Base-by-base conservation (phyloP, 164 flowering plant genomes). In the Kingdonia uniflora region DNA sequence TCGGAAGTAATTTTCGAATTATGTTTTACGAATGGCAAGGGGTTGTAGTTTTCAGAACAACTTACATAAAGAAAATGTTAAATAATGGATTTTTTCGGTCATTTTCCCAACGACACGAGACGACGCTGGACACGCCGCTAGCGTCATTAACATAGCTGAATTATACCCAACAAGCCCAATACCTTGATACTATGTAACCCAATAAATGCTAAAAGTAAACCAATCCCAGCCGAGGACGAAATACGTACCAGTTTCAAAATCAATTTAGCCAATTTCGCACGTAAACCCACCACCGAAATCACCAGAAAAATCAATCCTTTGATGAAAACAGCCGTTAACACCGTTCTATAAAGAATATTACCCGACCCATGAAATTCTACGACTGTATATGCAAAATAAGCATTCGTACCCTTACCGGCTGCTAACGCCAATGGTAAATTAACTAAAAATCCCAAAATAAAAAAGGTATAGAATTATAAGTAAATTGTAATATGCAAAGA, bases 331-430 rank as follows among this genome's bases (percentile, higher is more conserved):
- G 88, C 94, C 0, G 94, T 68, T 0, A 90, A 57, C 2, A 94
- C 97, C 45, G 66, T 76, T 42, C 56, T 41, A 62, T 82, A 90
- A 0, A 91, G 35, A 3, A 84, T 46, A 54, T 43, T 68, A 2
- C 95, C 97, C 16, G 94, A 79, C 37, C 97, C 97, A 64, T 90
- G 97, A 54, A 71, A 87, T 2, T 95, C 95, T n/a, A 90, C 97
- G 25, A 87, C 91, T 0, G 91, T 80, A 71, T 90, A 90, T 0
- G 97, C 82, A 61, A 90, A 87, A 40, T 90, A 90, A 4, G 95
- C 94, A 65, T 87, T 90, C 10, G 94, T 62, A 0, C 97, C 97
- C 97, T 84, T 90, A 0, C 95, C 97, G 5, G 97, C 95, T 8
- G 97, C 97, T 16, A 90, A 52, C 0, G 78, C 95, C 11, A 90